Base-by-base conservation (phyloP, 306 rosid species). In the Trifolium subterraneum region DNA sequence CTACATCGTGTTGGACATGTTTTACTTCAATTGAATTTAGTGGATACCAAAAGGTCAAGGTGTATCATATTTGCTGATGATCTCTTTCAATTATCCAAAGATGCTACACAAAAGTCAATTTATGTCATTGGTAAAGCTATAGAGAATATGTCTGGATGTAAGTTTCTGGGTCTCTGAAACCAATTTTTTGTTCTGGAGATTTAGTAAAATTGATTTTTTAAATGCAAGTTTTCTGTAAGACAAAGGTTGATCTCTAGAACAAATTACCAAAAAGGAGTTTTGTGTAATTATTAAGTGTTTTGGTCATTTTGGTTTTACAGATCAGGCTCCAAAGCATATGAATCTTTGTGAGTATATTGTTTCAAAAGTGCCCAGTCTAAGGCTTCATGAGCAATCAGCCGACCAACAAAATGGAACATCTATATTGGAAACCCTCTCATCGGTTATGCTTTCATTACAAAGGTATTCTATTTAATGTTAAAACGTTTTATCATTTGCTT, bases 11-110 rank as follows among this genome's bases (percentile, higher is more conserved):
- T 88, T 84, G 97, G 96, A 47, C 88, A 86, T 73, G 88, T 76
- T 81, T 81, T 92, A 78, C 97, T 90, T 75, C 86, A 80, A 79
- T 63, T 69, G 52, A 90, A 82, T 44, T 77, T 75, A 20, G 80
- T 79, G 80, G 92, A 85, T 80, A 80, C 90, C 76, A 87, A 78
- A 81, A 84, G 92, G 81, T 74, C 74, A 50, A 87, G 87, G 20
- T 83, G 83, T 78, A 75, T 92, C 82, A 77, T 88, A 79, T 80
- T 92, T 62, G 96, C 97, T 13, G 96, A 88, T 79, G 97, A 92
- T 76, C 93, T 92, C 54, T 92, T 92, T 84, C 90, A 87, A 76
- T 81, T 88, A 52, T 88, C 90, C 56, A 85, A 82, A 68, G 84
- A 82, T 82, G 92, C 90, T 82, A 77, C 59, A 5, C 93, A 84